A percentile compares a stretch with the other conserved stretches of the same genome.
Evolutionary conservation across 768 basidiomycete species (phyloP).

Genomic region (Fomitopsis serialis): DNA sequence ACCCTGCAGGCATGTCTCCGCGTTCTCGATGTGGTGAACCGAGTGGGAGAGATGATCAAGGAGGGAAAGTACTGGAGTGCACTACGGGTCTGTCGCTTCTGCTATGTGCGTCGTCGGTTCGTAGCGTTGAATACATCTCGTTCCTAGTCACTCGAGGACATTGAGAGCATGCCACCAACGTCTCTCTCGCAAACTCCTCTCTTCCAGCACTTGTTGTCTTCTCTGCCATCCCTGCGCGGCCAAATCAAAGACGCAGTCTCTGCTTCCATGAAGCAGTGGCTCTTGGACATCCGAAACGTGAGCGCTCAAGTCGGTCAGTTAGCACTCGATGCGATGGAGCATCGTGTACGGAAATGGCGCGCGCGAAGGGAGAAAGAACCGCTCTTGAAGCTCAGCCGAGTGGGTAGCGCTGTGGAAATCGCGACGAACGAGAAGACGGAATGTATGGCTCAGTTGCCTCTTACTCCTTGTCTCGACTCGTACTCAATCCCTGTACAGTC

Average conservation of each 20-base stretch:
- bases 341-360: constrained; percentile 78
- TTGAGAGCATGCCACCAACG: constrained; percentile 83
- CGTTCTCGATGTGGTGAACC: constrained; percentile 87
- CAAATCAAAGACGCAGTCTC: constrained; percentile 94
- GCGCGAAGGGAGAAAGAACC: constrained; percentile 79
- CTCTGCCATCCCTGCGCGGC: constrained; percentile 81
- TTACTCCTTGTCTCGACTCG: constrained; percentile 3
- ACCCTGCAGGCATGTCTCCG: constrained; percentile 89
- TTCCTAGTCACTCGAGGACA: constrained; percentile 87
- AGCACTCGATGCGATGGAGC: constrained; percentile 88
- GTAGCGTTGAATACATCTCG: constrained; percentile 20
- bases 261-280: constrained; percentile 94
- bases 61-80: constrained; percentile 97
- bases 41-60: constrained; percentile 89
- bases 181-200: constrained; percentile 90
- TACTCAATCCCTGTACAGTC: constrained; percentile 38
- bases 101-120: constrained; percentile 19
- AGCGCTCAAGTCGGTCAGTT: constrained; percentile 81
- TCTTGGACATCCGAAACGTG: constrained; percentile 88
- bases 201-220: constrained; percentile 86
- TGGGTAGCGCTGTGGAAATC: constrained; percentile 89
- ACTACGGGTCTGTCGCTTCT: constrained; percentile 62
- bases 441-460: constrained; percentile 47
- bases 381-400: constrained; percentile 65
- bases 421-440: constrained; percentile 93